Evolutionary conservation across 2,329 filamentous ascomycete genomes (phyloP).

Genomic region (Erysiphe pulchra): DNA sequence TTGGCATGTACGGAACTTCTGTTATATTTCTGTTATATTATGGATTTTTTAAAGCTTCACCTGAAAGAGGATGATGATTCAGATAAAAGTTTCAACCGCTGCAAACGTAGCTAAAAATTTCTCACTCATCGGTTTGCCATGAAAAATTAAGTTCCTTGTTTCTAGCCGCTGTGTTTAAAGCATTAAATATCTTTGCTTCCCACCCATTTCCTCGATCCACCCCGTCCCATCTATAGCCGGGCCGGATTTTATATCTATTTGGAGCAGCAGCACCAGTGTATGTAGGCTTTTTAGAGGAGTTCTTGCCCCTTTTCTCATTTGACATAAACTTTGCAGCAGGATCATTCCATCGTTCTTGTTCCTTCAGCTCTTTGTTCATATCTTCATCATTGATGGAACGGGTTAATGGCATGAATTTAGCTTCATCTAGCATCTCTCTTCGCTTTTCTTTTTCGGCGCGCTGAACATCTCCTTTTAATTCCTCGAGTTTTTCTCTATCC

Average conservation of each 20-base stretch:
- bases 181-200: constrained; percentile 77
- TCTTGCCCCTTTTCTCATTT: constrained; percentile 12
- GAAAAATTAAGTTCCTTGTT: constrained; percentile 64
- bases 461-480: constrained; percentile 69
- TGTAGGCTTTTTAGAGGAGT: constrained; percentile 14
- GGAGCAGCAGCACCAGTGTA: constrained; percentile 64
- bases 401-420: constrained; percentile 58
- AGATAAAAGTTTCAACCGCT: not conserved
- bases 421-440: constrained; percentile 48
- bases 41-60: too few species aligned
- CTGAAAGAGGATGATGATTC: not conserved
- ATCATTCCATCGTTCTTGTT: constrained; percentile 68
- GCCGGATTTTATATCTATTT: constrained; percentile 81
- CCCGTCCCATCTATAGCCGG: constrained; percentile 89
- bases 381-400: constrained; percentile 61
- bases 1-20: too few species aligned
- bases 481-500: constrained; percentile 38
- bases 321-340: constrained; percentile 63
- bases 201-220: constrained; percentile 88
- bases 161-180: constrained; percentile 51
- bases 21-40: too few species aligned
- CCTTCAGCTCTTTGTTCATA: constrained; percentile 63
- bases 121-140: constrained; percentile 85
- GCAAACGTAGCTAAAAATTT: not conserved
- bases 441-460: constrained; percentile 35